Conservation (phyloP, 495 filamentous ascomycete species). For the Aspergillus kassunensis region DNA sequence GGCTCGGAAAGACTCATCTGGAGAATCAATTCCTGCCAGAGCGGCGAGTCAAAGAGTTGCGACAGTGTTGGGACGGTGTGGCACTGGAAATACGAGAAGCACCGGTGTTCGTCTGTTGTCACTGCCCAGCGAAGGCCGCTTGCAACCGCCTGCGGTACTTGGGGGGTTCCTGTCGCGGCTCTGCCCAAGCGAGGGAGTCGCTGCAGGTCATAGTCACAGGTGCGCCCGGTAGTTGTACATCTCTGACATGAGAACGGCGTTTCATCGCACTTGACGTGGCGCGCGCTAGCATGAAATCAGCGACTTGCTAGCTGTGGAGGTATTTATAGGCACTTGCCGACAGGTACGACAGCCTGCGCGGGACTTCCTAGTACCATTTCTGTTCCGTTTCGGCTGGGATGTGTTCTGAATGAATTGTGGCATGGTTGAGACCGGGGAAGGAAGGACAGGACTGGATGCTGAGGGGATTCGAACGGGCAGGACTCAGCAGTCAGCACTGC, state of each 20-base stretch:
- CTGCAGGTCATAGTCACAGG: slow-evolving; percentile 1
- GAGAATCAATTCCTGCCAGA: slow-evolving; percentile 19
- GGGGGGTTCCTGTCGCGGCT: too few species aligned
- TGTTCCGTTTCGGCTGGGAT: too few species aligned
- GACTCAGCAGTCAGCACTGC: too few species aligned
- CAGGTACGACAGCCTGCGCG: neutral
- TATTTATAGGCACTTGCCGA: neutral
- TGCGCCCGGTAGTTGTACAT: neutral
- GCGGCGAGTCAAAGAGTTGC: slow-evolving; percentile 17
- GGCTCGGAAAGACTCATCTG: slow-evolving; percentile 20
- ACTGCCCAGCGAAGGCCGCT: slow-evolving; percentile 14
- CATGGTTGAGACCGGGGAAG: too few species aligned
- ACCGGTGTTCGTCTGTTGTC: slow-evolving; percentile 24
- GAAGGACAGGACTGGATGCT: too few species aligned
- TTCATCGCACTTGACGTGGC: neutral
- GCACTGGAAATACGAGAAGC: slow-evolving; percentile 21
- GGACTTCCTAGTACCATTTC: slow-evolving; percentile 1
- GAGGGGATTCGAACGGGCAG: too few species aligned
- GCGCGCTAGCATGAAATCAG: neutral
- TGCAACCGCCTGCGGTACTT: neutral
- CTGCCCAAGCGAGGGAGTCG: neutral
- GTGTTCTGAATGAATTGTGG: too few species aligned
- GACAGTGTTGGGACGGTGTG: slow-evolving; percentile 14
- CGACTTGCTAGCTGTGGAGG: too few species aligned
- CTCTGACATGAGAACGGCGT: neutral